phyloP scores from a whole-genome alignment of 257 asterid species.

The Plantago ovata region DNA sequence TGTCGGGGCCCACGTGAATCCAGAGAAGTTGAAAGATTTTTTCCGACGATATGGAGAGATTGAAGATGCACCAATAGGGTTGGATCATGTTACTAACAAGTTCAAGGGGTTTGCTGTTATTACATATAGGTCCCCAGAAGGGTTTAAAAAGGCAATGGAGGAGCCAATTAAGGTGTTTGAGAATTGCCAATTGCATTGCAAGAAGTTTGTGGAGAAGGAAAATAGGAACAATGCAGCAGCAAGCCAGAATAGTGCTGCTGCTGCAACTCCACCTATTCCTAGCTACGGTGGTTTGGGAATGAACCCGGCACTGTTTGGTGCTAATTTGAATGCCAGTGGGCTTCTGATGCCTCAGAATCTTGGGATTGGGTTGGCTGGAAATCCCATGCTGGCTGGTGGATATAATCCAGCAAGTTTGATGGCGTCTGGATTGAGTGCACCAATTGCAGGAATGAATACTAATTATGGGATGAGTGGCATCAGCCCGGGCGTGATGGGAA shows the following conservation, averaged over 20 bases:
- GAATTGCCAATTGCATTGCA: slow-evolving; percentile 66
- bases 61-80: slow-evolving; percentile 65
- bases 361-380: slow-evolving; percentile 49
- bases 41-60: slow-evolving; percentile 66
- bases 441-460: slow-evolving; percentile 34
- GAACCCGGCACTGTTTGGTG: slow-evolving; percentile 29
- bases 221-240: slow-evolving; percentile 20
- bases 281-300: slow-evolving; percentile 35
- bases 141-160: slow-evolving; percentile 59
- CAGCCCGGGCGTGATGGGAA: slow-evolving; percentile 39
- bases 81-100: slow-evolving; percentile 45
- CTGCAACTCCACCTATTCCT: slow-evolving; percentile 18
- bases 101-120: slow-evolving; percentile 70
- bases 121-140: slow-evolving; percentile 47
- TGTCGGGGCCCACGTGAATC: slow-evolving; percentile 52
- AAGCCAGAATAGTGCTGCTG: slow-evolving; percentile 16
- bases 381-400: slow-evolving; percentile 40
- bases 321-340: slow-evolving; percentile 31
- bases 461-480: slow-evolving; percentile 45
- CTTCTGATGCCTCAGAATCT: slow-evolving; percentile 56
- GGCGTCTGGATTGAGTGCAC: slow-evolving; percentile 35
- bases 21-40: slow-evolving; percentile 46
- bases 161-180: slow-evolving; percentile 69
- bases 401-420: slow-evolving; percentile 34
- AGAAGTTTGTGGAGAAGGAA: slow-evolving; percentile 48